These are phyloP conservation scores for Tricholoma terreum DNA, from an alignment of 768 basidiomycete genomes.

Conservation along the genomic window DNA sequence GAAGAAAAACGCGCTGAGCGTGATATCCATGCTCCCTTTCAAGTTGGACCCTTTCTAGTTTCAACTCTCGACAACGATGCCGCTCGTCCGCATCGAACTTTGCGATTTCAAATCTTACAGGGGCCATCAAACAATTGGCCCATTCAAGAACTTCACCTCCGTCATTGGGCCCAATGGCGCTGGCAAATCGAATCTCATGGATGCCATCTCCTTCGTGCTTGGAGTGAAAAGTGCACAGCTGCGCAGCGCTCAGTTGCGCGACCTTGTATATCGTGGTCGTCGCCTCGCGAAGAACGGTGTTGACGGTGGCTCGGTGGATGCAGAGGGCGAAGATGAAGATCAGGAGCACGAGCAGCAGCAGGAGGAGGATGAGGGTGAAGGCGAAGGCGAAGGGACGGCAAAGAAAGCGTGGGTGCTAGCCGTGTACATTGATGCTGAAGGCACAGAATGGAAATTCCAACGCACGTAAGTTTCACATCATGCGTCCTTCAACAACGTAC, in stretches of 20 bases:
- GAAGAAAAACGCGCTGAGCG: neutral
- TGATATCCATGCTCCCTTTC: neutral
- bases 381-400: slow-evolving; percentile 77
- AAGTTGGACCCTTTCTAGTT: too few species aligned
- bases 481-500: neutral
- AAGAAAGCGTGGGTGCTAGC: slow-evolving; percentile 96
- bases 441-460: slow-evolving; percentile 88
- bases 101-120: slow-evolving; percentile 98
- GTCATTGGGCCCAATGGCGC: slow-evolving; percentile 99
- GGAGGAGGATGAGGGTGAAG: slow-evolving; percentile 40
- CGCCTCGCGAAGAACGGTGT: slow-evolving; percentile 53
- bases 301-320: slow-evolving; percentile 26
- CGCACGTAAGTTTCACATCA: slow-evolving; percentile 66
- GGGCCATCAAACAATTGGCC: slow-evolving; percentile 83
- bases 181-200: slow-evolving; percentile 99
- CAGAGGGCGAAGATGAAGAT: slow-evolving; percentile 43
- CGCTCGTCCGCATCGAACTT: slow-evolving; percentile 81
- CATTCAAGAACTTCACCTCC: slow-evolving; percentile 91
- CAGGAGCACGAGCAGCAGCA: slow-evolving; percentile 53
- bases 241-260: slow-evolving; percentile 89
- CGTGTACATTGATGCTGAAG: slow-evolving; percentile 72
- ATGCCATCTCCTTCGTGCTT: slow-evolving; percentile 98
- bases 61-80: slow-evolving; percentile 45
- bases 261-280: slow-evolving; percentile 91
- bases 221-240: slow-evolving; percentile 94